Percentiles rank a stretch among this genome's conserved stretches.
Conservation (phyloP, 169 alveolate species). For the Plasmodium sp. region DNA sequence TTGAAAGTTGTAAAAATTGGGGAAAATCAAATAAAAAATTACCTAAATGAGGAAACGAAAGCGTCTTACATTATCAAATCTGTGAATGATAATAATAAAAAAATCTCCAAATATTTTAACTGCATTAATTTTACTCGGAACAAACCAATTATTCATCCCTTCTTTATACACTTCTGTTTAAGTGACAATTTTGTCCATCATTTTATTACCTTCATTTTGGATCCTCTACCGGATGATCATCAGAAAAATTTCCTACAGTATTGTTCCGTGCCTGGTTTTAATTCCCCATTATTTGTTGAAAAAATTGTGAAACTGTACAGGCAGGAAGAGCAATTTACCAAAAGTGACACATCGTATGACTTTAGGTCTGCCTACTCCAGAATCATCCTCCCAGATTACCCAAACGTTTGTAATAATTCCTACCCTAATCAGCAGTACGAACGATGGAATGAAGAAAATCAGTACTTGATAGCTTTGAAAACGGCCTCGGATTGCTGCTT, state of each 20-base stretch:
- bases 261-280: constrained; percentile 71
- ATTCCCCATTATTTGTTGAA: constrained; percentile 26
- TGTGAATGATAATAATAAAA: constrained; percentile 32
- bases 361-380: constrained; percentile 47
- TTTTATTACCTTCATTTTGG: constrained; percentile 49
- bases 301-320: constrained; percentile 30
- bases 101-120: constrained; percentile 40
- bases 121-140: constrained; percentile 65
- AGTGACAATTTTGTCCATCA: constrained; percentile 39
- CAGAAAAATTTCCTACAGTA: constrained; percentile 64
- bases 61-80: constrained; percentile 14
- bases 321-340: constrained; percentile 52
- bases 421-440: not conserved
- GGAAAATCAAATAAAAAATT: constrained; percentile 23
- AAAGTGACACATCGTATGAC: constrained; percentile 40
- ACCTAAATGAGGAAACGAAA: constrained; percentile 18
- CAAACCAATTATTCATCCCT: constrained; percentile 72
- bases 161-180: constrained; percentile 54
- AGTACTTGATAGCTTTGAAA: constrained; percentile 37
- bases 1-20: constrained; percentile 31
- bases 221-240: constrained; percentile 56
- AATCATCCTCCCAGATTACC: not conserved
- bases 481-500: constrained; percentile 53
- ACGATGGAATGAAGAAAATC: constrained; percentile 40
- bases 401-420: not conserved